phyloP scores from a whole-genome alignment of 257 asterid species.

The Salvia miltiorrhiza region DNA sequence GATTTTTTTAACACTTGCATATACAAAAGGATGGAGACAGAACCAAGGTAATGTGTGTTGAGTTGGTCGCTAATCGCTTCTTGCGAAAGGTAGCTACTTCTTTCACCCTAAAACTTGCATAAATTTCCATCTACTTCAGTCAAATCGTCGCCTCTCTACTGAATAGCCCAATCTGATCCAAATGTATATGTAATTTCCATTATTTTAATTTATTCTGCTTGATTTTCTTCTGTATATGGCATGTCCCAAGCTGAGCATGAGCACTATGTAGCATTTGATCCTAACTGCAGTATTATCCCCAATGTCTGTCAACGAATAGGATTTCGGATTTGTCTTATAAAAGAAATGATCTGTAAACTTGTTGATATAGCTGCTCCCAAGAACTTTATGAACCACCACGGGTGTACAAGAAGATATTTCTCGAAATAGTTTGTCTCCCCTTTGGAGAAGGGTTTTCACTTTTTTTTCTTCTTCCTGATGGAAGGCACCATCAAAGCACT shows the following conservation, averaged over 20 bases:
- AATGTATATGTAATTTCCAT: too few species aligned
- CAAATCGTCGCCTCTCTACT: neutral
- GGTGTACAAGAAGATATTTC: neutral
- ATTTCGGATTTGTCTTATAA: neutral
- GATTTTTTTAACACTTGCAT: conserved; percentile 7
- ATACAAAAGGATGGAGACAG: conserved; percentile 46
- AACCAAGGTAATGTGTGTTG: conserved; percentile 72
- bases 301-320: neutral
- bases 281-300: neutral
- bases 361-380: neutral
- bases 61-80: conserved; percentile 96
- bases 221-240: neutral
- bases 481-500: neutral
- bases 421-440: neutral
- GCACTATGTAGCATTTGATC: neutral
- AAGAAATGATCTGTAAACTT: neutral
- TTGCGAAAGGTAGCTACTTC: conserved; percentile 73
- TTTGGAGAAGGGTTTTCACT: too few species aligned
- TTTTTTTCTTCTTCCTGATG: too few species aligned
- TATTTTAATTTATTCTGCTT: too few species aligned
- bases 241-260: neutral
- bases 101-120: conserved; percentile 17
- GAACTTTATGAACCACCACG: neutral
- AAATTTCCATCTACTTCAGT: neutral
- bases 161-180: neutral